Evolutionary conservation across 192 early-diverging fungal genomes (phyloP), one percentile per base, ranked within the genome.

Genomic region (Rhizophagus clarus): DNA sequence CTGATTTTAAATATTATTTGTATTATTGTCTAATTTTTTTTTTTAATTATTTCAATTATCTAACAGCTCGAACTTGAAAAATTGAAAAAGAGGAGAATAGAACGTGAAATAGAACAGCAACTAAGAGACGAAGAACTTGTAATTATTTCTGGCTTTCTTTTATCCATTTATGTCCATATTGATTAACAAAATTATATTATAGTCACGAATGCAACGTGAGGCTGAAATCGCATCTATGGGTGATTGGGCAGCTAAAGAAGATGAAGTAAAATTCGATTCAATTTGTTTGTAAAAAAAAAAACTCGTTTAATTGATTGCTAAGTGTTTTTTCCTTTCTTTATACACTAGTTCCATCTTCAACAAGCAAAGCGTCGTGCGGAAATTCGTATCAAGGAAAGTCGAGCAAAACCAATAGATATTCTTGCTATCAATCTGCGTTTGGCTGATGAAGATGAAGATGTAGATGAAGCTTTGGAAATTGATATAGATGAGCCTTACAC

Each of bases 161-260:
- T 34, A 17, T 32, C 2, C 1, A 9, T 29, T 56, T 17, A 56
- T 73, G 17, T 47, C 20, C 11, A 24, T 20, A 24, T 61, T 75
- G 28, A 60, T 75, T 31, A 45, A 45, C 42, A 12, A 45, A 45
- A 12, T 40, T 26, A 17, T 1, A 63, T 26, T 24, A 22, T 51
- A 77, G 76, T 24, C 76, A 45, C 51, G 76, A 10, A 45, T 92
- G 81, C 93, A 96, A 74, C 86, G 97, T 2, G 96, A 97, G 73
- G 88, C 92, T 51, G 97, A 99, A 82, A 88, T 90, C 66, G 93
- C 91, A 24, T 93, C 93, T 61, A 88, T 98, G 77, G 97, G 97
- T n/a, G 97, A 99, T 82, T 99, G 97, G 97, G 93, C 96, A 83
- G 88, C 90, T 0, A 90, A 93, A 42, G 97, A 99, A 75, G 96